Evolutionary conservation across 495 filamentous ascomycete species (phyloP), one percentile per base, ranked within the genome.

Genomic region (Penicilliopsis zonata): DNA sequence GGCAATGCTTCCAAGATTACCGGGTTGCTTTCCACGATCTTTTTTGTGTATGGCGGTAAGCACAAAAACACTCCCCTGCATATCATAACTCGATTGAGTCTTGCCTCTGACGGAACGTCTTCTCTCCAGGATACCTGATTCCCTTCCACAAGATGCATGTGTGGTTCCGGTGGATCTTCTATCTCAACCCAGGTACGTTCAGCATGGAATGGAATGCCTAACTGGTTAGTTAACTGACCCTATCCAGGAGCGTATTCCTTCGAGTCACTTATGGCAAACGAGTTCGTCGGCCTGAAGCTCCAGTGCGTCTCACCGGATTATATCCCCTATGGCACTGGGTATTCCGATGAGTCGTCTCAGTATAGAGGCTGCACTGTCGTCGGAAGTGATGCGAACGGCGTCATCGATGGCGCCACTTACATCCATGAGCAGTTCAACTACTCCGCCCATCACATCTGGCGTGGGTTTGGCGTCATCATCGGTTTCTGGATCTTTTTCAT

Each of bases 91-190:
- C 21, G n/a, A 62, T 83, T 17, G 63, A 67, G 19, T 56, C 82
- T 21, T 55, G 80, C 49, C 76, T 79, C n/a, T n/a, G n/a, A n/a
- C n/a, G n/a, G n/a, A n/a, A n/a, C n/a, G 45, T 82, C 81, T 2
- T 61, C 68, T 0, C 76, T 44, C 80, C 74, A 53, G 87, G 88
- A 5, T 96, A 94, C 51, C 71, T 78, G 2, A 82, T 96, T 36
- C 88, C 87, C 0, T 75, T 75, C 34, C 47, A 52, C 23, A 50
- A 59, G 17, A 93, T 94, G 84, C 74, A 78, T 5, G 67, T 61
- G 2, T 94, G 86, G 80, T 83, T 83, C 43, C 70, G 83, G 13
- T 94, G 87, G 88, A 70, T 95, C 34, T 84, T 85, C 46, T 94
- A 86, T 42, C 53, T 94, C 6, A 80, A 94, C 44, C 86, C 86